A percentile compares a stretch with the other conserved stretches of the same genome.
phyloP scores from a whole-genome alignment of 2,329 filamentous ascomycete species.

The Onygenales sp. region DNA sequence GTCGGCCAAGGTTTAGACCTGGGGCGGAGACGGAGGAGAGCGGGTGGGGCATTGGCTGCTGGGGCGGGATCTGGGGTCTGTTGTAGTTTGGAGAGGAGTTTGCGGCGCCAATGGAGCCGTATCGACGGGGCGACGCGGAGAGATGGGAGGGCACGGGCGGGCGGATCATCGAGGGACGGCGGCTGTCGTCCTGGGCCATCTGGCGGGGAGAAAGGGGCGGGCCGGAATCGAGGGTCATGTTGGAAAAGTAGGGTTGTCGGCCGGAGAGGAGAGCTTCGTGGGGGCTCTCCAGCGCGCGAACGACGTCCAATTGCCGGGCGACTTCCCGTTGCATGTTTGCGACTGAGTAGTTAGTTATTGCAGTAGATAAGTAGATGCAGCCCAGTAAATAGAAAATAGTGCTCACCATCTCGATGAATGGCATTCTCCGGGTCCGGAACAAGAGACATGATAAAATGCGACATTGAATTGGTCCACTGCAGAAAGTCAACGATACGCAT shows the following conservation, averaged over 20 bases:
- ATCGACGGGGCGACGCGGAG: constrained; percentile 67
- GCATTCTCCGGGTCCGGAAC: constrained; percentile 67
- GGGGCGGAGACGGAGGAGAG: constrained; percentile 48
- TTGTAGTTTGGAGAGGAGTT: constrained; percentile 65
- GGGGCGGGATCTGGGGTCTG: constrained; percentile 59
- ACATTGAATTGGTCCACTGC: constrained; percentile 77
- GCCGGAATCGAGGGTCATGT: constrained; percentile 53
- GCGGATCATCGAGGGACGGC: constrained; percentile 61
- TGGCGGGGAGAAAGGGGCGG: constrained; percentile 80
- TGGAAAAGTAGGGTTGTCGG: constrained; percentile 57
- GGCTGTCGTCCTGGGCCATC: constrained; percentile 72
- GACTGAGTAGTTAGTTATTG: constrained; percentile 26
- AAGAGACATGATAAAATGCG: constrained; percentile 62
- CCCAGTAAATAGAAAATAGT: neutral
- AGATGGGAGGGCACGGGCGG: constrained; percentile 75
- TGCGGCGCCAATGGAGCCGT: constrained; percentile 69
- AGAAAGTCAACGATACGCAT: constrained; percentile 4
- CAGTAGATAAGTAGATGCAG: neutral
- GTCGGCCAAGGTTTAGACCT: constrained; percentile 59
- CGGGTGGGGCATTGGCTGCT: constrained; percentile 52
- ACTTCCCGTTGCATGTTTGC: constrained; percentile 55
- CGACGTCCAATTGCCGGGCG: constrained; percentile 49
- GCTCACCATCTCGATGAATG: constrained; percentile 73
- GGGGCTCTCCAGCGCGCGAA: constrained; percentile 48
- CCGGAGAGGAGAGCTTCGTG: constrained; percentile 58